Percentiles rank a stretch among this genome's conserved stretches.
Conservation (phyloP, 495 filamentous ascomycete species). For the Parathielavia appendiculata region DNA sequence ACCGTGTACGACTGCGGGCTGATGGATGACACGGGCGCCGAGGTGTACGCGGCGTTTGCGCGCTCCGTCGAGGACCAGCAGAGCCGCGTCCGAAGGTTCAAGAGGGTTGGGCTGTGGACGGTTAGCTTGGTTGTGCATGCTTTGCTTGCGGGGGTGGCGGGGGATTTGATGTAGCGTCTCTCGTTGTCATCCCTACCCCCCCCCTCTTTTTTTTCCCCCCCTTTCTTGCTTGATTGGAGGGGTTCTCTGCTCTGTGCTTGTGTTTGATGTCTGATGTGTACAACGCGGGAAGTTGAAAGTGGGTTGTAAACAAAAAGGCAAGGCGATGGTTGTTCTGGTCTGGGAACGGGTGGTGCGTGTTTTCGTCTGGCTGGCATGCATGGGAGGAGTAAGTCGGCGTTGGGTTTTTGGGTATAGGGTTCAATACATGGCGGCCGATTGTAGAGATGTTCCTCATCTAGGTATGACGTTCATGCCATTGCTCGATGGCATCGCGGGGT, state of each 20-base stretch:
- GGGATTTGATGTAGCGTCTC: conserved; percentile 54
- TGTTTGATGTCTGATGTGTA: background rate
- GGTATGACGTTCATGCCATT: background rate
- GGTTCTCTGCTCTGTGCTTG: background rate
- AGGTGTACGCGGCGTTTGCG: conserved; percentile 90
- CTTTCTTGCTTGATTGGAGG: background rate
- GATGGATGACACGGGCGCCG: conserved; percentile 91
- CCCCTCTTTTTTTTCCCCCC: conserved; percentile 8
- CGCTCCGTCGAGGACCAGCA: conserved; percentile 81
- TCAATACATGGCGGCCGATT: background rate
- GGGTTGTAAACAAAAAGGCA: conserved; percentile 1
- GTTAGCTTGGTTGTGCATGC: conserved; percentile 86
- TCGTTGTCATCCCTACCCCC: background rate
- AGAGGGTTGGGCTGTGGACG: conserved; percentile 96
- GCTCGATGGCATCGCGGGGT: background rate
- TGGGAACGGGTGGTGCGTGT: background rate
- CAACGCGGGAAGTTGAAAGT: background rate
- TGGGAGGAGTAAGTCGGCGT: conserved; percentile 10
- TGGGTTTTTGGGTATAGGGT: background rate
- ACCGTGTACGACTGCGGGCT: conserved; percentile 89
- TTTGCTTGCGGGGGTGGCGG: conserved; percentile 91
- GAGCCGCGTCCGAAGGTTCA: conserved; percentile 76
- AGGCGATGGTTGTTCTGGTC: background rate
- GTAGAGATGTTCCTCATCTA: background rate
- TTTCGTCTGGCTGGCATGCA: background rate